Evolutionary conservation across 2,329 filamentous ascomycete genomes (phyloP), one percentile per base, ranked within the genome.

Genomic region (Westerdykella aurantiaca): DNA sequence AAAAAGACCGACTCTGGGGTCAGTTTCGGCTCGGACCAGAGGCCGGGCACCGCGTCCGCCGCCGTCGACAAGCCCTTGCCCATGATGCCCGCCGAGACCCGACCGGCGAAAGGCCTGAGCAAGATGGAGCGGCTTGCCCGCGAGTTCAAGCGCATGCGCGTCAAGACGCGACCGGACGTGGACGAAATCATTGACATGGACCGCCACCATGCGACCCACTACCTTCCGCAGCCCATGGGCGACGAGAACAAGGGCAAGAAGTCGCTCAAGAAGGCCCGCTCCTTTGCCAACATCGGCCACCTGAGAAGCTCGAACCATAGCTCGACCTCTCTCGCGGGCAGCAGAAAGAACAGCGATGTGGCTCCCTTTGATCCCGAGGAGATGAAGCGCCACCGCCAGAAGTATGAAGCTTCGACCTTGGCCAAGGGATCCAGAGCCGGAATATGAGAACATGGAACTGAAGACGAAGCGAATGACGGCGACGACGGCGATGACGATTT

Each of bases 1-100:
- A 74, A 79, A 55, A 82, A 82, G 63, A 76, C 76, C 17, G 81
- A 83, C 58, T 83, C 81, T 3, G 81, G 80, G 16, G 76, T 83
- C 46, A 82, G 79, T 61, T 81, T 83, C 54, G 71, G 69, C 39
- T 64, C 64, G 22, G 58, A 65, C 22, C 53, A 53, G 23, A 52
- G 61, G 25, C 62, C 63, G 13, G 64, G 61, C 31, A 58, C 61
- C 17, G 59, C 43, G 3, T 50, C 53, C 13, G 58, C 47, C 35
- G 39, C 52, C 4, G 52, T 57, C 21, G 63, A 65, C 37, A 55
- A 51, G 40, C 50, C 54, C n/a, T 50, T 50, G 10, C 49, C 55
- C 2, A 50, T 55, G 37, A 47, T 56, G 4, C 49, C 51, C 22
- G 18, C 49, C 14, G 54, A 50, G 22, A 51, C 49, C 12, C 50